Evolutionary conservation across 2,329 filamentous ascomycete genomes (phyloP).

Genomic region (Aspergillus eucalypticola): DNA sequence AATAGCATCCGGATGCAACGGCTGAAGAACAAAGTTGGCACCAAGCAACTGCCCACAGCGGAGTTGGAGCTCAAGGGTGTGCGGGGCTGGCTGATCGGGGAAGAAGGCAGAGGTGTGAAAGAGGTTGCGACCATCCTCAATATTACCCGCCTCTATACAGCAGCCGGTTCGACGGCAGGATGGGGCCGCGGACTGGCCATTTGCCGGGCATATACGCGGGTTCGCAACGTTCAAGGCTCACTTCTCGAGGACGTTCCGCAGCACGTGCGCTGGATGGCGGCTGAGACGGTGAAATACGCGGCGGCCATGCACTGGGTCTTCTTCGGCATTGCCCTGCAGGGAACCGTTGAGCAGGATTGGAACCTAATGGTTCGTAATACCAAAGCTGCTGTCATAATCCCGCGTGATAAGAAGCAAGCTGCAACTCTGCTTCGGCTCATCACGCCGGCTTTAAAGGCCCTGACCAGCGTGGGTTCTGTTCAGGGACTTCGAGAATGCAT

Average conservation of each 20-base stretch:
- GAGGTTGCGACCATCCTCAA: slow-evolving; percentile 70
- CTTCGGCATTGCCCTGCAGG: slow-evolving; percentile 35
- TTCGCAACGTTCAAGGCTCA: slow-evolving; percentile 39
- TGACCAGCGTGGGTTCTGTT: slow-evolving; percentile 36
- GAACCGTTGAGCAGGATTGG: slow-evolving; percentile 56
- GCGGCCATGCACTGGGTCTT: slow-evolving; percentile 40
- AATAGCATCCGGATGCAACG: slow-evolving; percentile 69
- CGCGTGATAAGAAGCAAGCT: slow-evolving; percentile 24
- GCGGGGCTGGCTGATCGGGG: slow-evolving; percentile 66
- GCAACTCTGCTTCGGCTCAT: slow-evolving; percentile 30
- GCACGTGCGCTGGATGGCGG: slow-evolving; percentile 43
- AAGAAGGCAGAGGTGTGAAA: slow-evolving; percentile 65
- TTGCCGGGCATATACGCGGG: slow-evolving; percentile 43
- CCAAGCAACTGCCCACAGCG: slow-evolving; percentile 68
- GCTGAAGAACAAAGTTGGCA: slow-evolving; percentile 73
- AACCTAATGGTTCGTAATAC: slow-evolving; percentile 31
- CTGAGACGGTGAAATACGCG: slow-evolving; percentile 41
- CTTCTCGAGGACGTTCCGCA: slow-evolving; percentile 43
- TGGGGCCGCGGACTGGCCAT: slow-evolving; percentile 46
- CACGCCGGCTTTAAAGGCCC: slow-evolving; percentile 38
- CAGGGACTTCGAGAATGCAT: slow-evolving; percentile 40
- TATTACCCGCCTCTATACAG: slow-evolving; percentile 56
- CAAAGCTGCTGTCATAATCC: slow-evolving; percentile 47
- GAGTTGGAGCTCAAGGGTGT: slow-evolving; percentile 67
- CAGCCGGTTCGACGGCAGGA: slow-evolving; percentile 37